These are phyloP conservation scores for Quercus lobata DNA, from an alignment of 331 rosid species.

Conservation along the genomic window DNA sequence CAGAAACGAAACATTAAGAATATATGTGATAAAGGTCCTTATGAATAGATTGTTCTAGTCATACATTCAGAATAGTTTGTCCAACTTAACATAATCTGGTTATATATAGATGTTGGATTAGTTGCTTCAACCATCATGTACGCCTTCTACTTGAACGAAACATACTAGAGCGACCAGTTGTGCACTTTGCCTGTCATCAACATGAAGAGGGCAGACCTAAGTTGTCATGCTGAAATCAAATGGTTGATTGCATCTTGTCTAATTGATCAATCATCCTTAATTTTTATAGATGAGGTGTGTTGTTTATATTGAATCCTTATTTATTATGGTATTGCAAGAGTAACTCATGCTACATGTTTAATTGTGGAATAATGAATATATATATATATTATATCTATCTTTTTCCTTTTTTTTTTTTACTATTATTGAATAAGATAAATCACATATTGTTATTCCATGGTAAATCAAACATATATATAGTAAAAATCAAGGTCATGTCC, in stretches of 20 bases:
- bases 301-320: neutral
- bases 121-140: constrained; percentile 70
- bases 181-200: constrained; percentile 79
- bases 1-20: neutral
- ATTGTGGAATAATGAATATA: neutral
- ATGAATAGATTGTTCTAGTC: neutral
- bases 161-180: constrained; percentile 35
- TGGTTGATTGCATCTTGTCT: constrained; percentile 89
- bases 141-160: constrained; percentile 67
- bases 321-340: neutral
- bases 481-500: neutral
- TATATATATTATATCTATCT: too few species aligned
- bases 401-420: too few species aligned
- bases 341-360: neutral
- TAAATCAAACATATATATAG: too few species aligned
- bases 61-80: neutral
- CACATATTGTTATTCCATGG: too few species aligned
- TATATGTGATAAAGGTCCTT: neutral
- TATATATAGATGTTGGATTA: constrained; percentile 63
- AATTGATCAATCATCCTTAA: constrained; percentile 62
- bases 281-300: constrained; percentile 75
- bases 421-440: too few species aligned
- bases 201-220: constrained; percentile 59
- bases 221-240: constrained; percentile 61
- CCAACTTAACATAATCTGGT: constrained; percentile 5